Evolutionary conservation across 352 stramenopile species (phyloP).

Genomic region (Globisporangium mamillatum): DNA sequence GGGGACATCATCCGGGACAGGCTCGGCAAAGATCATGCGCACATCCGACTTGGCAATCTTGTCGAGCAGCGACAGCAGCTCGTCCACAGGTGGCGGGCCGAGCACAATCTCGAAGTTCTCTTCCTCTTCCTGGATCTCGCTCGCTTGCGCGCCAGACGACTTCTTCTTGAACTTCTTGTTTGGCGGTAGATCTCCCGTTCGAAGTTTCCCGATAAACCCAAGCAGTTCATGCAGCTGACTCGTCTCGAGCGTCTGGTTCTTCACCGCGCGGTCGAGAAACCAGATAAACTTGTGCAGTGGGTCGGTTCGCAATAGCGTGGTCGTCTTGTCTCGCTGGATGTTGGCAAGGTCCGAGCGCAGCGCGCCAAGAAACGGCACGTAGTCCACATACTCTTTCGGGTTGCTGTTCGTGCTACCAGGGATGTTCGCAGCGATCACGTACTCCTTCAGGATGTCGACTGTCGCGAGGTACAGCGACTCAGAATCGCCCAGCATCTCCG

Average conservation of each 20-base stretch:
- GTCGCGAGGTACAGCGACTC: constrained; percentile 76
- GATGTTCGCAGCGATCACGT: constrained; percentile 66
- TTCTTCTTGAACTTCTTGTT: constrained; percentile 85
- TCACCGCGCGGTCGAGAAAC: constrained; percentile 80
- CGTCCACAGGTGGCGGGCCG: constrained; percentile 64
- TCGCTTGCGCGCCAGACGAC: constrained; percentile 5
- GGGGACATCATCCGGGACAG: constrained; percentile 79
- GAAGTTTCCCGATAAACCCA: constrained; percentile 65
- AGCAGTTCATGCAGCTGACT: constrained; percentile 71
- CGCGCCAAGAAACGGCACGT: constrained; percentile 76
- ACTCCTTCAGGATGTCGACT: constrained; percentile 77
- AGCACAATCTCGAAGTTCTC: constrained; percentile 81
- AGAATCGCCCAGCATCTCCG: constrained; percentile 82
- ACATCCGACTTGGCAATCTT: constrained; percentile 77
- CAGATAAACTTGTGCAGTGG: constrained; percentile 89
- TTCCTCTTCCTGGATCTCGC: constrained; percentile 65
- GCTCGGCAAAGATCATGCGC: constrained; percentile 82
- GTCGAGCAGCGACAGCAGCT: constrained; percentile 68
- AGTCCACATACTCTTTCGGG: constrained; percentile 82
- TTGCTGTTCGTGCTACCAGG: constrained; percentile 56
- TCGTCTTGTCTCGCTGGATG: constrained; percentile 78
- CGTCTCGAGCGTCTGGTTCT: constrained; percentile 70
- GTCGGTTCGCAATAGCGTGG: constrained; percentile 59
- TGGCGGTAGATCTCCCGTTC: constrained; percentile 57
- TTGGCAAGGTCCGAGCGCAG: constrained; percentile 80